Evolutionary conservation across 2,329 filamentous ascomycete genomes (phyloP).

Genomic region (Zymoseptoria crescenta): DNA sequence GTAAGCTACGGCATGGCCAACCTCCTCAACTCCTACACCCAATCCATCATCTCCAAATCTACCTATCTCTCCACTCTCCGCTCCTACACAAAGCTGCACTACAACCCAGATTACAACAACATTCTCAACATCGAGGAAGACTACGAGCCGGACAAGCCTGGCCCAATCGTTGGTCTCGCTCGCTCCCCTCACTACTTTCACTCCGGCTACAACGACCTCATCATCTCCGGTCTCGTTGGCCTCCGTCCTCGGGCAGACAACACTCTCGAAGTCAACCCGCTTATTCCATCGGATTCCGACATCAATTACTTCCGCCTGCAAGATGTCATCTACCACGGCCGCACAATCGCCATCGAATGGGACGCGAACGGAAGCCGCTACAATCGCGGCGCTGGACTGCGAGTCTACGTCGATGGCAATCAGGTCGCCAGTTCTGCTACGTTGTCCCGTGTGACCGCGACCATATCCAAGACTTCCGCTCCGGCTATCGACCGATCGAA

Average conservation of each 20-base stretch:
- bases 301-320: conserved; percentile 38
- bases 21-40: conserved; percentile 36
- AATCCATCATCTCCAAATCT: conserved; percentile 22
- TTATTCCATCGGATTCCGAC: conserved; percentile 25
- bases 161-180: conserved; percentile 36
- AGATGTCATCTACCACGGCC: conserved; percentile 37
- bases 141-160: conserved; percentile 37
- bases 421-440: conserved; percentile 26
- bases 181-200: conserved; percentile 41
- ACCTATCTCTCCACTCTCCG: conserved; percentile 34
- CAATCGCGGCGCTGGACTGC: conserved; percentile 25
- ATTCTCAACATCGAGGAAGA: conserved; percentile 37
- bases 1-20: conserved; percentile 32
- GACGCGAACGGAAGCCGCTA: conserved; percentile 31
- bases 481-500: conserved; percentile 23
- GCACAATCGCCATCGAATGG: conserved; percentile 37
- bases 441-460: conserved; percentile 22
- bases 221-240: conserved; percentile 37
- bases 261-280: conserved; percentile 35
- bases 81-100: conserved; percentile 36
- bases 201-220: conserved; percentile 37
- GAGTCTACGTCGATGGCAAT: conserved; percentile 31
- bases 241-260: conserved; percentile 35
- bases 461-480: conserved; percentile 18
- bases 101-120: conserved; percentile 24